Conservation (phyloP, 2,329 filamentous ascomycete species). For the Xylariaceae sp. region DNA sequence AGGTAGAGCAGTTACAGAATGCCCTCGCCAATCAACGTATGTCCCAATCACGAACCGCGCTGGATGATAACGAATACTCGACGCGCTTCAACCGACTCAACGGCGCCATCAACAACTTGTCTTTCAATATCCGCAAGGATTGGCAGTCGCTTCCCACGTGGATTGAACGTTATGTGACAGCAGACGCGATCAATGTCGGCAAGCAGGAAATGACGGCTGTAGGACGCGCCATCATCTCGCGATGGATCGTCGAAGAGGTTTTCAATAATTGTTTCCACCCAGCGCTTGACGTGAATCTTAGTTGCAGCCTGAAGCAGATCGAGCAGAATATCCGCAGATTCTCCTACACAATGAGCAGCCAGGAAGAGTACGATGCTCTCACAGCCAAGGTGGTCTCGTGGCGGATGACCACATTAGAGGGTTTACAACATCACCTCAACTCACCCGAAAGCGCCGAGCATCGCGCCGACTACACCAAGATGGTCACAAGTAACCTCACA, state of each 20-base stretch:
- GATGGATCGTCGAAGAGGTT: conserved; percentile 86
- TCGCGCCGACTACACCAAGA: conserved; percentile 64
- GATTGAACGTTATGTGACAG: conserved; percentile 75
- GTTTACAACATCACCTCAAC: conserved; percentile 68
- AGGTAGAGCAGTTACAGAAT: conserved; percentile 93
- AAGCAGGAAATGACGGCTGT: conserved; percentile 98
- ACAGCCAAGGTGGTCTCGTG: conserved; percentile 86
- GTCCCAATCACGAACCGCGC: conserved; percentile 86
- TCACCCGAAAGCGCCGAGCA: conserved; percentile 63
- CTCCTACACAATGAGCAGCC: conserved; percentile 67
- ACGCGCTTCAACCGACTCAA: conserved; percentile 87
- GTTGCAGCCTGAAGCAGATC: conserved; percentile 75
- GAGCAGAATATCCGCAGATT: conserved; percentile 82
- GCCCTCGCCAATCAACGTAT: conserved; percentile 95
- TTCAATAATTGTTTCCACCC: conserved; percentile 94
- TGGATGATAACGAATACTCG: conserved; percentile 92
- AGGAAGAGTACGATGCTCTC: conserved; percentile 85
- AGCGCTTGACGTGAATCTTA: conserved; percentile 71
- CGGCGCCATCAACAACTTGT: conserved; percentile 88
- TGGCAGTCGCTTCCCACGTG: conserved; percentile 80
- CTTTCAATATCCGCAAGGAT: conserved; percentile 94
- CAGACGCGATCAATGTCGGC: conserved; percentile 78
- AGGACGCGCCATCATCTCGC: conserved; percentile 80
- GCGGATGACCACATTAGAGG: conserved; percentile 90
- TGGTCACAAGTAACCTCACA: conserved; percentile 64